Conservation (phyloP, 495 filamentous ascomycete genomes). For the Sordaria brevicollis region DNA sequence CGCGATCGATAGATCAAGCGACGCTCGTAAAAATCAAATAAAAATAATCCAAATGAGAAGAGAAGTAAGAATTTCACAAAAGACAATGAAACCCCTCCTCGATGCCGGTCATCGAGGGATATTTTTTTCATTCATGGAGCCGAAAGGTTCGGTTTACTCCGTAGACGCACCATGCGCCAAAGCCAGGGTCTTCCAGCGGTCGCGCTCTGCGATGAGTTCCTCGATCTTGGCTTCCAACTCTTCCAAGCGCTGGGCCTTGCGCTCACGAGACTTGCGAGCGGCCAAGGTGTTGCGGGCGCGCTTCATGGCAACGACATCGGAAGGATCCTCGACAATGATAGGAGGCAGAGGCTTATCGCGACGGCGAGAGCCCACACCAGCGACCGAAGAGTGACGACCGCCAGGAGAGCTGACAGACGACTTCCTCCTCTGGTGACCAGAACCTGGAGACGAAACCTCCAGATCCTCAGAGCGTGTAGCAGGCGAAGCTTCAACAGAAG, state of each 20-base stretch:
- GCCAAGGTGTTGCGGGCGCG: conserved; percentile 92
- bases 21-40: background rate
- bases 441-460: conserved; percentile 21
- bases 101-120: conserved; percentile 19
- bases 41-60: conserved; percentile 3
- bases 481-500: conserved; percentile 31
- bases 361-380: conserved; percentile 60
- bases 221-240: conserved; percentile 46
- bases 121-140: conserved; percentile 19
- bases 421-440: conserved; percentile 29
- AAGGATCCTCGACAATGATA: conserved; percentile 64
- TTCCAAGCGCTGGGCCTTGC: conserved; percentile 62
- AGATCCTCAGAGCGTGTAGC: conserved; percentile 31
- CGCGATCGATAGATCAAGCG: background rate
- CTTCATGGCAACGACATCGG: conserved; percentile 67
- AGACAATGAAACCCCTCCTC: conserved; percentile 20
- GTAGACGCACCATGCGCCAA: conserved; percentile 24
- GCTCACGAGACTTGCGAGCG: conserved; percentile 84
- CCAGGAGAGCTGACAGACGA: conserved; percentile 35
- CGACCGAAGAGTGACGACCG: conserved; percentile 53
- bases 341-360: conserved; percentile 72
- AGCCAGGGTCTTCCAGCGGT: conserved; percentile 51
- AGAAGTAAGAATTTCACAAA: conserved; percentile 9
- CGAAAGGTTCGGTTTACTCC: conserved; percentile 23
- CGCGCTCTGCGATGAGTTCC: conserved; percentile 39